Evolutionary conservation across 305 asterid species (phyloP), one percentile per base, ranked within the genome.

Genomic region (Fraxinus nigra): DNA sequence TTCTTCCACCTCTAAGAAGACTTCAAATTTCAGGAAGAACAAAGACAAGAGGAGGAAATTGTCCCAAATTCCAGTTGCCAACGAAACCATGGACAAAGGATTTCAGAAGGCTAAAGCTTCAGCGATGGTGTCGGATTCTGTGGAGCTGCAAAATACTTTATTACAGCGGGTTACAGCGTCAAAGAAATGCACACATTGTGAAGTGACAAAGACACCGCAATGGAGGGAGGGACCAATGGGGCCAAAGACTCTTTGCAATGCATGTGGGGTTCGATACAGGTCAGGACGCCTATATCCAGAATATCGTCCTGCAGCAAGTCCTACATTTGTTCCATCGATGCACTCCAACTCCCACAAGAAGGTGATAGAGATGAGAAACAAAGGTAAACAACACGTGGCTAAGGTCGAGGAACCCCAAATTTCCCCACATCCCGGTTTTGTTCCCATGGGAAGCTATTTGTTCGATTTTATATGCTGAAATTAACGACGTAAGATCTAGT

Each of bases 141-240:
- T 18, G 8, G 77, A 76, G 79, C 82, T 14, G 35, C 78, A 85
- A 72, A 61, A 16, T 65, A 74, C 82, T 80, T 79, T 90, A 69
- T 72, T 83, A 24, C 90, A 76, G 54, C 82, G 81, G 20, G 73
- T 84, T 16, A 69, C 28, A 6, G 79, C 61, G 0, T 34, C 85
- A 4, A 88, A 88, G 75, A 90, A 86, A 81, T 93, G 97, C 88
- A 72, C 90, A 30, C 97, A 93, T 78, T 93, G 97, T 43, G 87
- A 93, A 81, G 89, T 88, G 63, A 85, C 92, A 33, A 87, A 88
- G 86, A 93, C 97, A 0, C 92, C 95, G 1, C 94, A 84, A 77
- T 93, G 97, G 95, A 86, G 95, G 38, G 94, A 86, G 83, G 95
- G 97, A 28, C 97, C 97, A 1, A 28, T 85, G 72, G 97, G 97